Percentiles rank a stretch among this genome's conserved stretches.
Conservation (phyloP, 495 filamentous ascomycete genomes). For the Penicillium steckii region DNA sequence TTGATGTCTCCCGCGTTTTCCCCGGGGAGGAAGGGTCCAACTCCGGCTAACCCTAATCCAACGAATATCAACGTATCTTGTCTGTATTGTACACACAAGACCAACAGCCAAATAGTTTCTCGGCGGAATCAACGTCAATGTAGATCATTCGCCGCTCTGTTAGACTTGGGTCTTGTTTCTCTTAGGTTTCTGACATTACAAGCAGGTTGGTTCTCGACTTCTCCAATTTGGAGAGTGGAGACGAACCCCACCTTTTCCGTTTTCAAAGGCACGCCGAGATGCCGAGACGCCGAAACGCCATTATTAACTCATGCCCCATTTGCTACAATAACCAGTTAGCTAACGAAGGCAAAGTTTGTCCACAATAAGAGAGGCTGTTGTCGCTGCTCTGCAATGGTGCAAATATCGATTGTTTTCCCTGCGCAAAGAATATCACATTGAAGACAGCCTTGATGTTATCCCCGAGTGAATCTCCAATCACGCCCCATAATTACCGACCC, state of each 20-base stretch:
- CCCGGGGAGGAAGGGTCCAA: background rate
- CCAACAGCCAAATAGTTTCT: too few species aligned
- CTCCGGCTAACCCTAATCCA: background rate
- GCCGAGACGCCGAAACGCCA: background rate
- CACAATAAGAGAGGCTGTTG: too few species aligned
- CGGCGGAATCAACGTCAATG: too few species aligned
- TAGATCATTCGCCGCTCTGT: background rate
- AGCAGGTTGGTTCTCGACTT: background rate
- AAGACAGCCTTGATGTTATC: background rate
- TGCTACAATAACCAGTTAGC: too few species aligned
- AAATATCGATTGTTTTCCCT: too few species aligned
- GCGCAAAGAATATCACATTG: too few species aligned
- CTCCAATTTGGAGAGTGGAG: conserved; percentile 6
- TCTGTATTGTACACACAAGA: too few species aligned
- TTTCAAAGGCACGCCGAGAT: background rate
- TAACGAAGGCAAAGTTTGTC: too few species aligned
- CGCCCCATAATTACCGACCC: background rate
- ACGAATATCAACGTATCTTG: too few species aligned
- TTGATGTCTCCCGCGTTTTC: background rate
- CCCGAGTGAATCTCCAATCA: background rate
- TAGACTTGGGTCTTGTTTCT: background rate
- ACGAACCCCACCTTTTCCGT: background rate
- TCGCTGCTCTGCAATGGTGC: too few species aligned
- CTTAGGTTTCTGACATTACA: too few species aligned
- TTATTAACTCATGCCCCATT: too few species aligned